Evolutionary conservation across 1,284 basidiomycete genomes (phyloP).

Genomic region (Cryptococcus amylolentus): DNA sequence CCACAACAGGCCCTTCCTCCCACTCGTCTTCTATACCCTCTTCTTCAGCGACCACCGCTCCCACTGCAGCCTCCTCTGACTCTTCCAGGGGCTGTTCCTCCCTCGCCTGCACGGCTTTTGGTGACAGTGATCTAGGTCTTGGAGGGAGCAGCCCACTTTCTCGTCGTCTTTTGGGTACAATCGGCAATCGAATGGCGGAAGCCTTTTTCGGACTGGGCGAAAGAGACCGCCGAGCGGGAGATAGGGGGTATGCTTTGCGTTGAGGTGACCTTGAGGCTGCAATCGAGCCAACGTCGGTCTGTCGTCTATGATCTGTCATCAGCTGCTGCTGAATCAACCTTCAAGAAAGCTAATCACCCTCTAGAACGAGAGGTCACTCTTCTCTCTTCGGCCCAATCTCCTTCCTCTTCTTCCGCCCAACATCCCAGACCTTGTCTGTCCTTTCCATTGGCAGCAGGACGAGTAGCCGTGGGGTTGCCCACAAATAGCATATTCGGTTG

Average conservation of each 20-base stretch:
- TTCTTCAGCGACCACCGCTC: neutral
- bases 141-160: slow-evolving; percentile 26
- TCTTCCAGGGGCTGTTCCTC: neutral
- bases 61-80: neutral
- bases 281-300: slow-evolving; percentile 11
- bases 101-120: neutral
- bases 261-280: slow-evolving; percentile 16
- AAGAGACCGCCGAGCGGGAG: slow-evolving; percentile 5
- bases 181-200: slow-evolving; percentile 5
- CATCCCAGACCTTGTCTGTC: slow-evolving; percentile 18
- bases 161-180: slow-evolving; percentile 9
- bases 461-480: slow-evolving; percentile 22
- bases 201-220: slow-evolving; percentile 14
- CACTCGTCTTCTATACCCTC: slow-evolving; percentile 9
- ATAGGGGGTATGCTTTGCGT: neutral
- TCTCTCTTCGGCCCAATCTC: slow-evolving; percentile 1
- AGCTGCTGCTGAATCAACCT: neutral
- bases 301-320: slow-evolving; percentile 4
- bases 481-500: slow-evolving; percentile 2
- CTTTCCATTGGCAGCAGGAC: slow-evolving; percentile 22
- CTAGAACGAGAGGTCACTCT: neutral
- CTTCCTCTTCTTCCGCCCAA: slow-evolving; percentile 20
- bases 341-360: slow-evolving; percentile 2
- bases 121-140: slow-evolving; percentile 7
- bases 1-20: slow-evolving; percentile 12